Conservation (phyloP, 768 basidiomycete species). For the Coprinopsis strossmayeri region DNA sequence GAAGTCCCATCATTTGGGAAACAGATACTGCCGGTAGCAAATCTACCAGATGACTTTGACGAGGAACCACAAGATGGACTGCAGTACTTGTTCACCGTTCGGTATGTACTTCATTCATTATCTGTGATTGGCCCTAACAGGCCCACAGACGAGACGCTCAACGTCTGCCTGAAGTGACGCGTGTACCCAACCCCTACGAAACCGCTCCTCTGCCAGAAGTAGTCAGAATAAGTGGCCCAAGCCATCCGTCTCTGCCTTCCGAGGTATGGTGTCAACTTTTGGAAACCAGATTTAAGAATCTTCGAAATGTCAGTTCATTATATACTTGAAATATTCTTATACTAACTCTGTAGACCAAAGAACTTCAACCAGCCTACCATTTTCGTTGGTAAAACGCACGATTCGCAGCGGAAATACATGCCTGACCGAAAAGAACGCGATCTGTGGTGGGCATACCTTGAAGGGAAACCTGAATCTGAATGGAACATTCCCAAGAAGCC, state of each 20-base stretch:
- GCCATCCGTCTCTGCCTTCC: slow-evolving; percentile 45
- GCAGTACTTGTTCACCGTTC: slow-evolving; percentile 77
- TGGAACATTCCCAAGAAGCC: slow-evolving; percentile 54
- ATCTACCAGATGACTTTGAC: slow-evolving; percentile 63
- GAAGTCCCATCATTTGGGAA: slow-evolving; percentile 58
- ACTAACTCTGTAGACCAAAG: slow-evolving; percentile 27
- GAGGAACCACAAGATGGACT: slow-evolving; percentile 63
- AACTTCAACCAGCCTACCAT: slow-evolving; percentile 62
- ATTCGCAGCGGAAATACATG: slow-evolving; percentile 31
- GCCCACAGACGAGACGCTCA: slow-evolving; percentile 61
- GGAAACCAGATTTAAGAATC: slow-evolving; percentile 53
- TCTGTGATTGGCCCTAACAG: background rate
- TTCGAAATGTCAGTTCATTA: slow-evolving; percentile 49
- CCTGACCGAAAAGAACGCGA: slow-evolving; percentile 72
- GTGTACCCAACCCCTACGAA: slow-evolving; percentile 67
- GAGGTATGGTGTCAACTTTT: slow-evolving; percentile 61
- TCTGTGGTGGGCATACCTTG: slow-evolving; percentile 73
- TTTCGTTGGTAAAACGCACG: slow-evolving; percentile 30
- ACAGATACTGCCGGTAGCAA: slow-evolving; percentile 77
- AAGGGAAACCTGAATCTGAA: slow-evolving; percentile 58
- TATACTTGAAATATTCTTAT: background rate
- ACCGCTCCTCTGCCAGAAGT: slow-evolving; percentile 16
- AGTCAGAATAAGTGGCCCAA: background rate
- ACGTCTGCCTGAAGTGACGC: slow-evolving; percentile 54
- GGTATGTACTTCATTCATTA: slow-evolving; percentile 34